Base-by-base conservation (phyloP, 2,329 filamentous ascomycete species). In the Aspergillus fructus region DNA sequence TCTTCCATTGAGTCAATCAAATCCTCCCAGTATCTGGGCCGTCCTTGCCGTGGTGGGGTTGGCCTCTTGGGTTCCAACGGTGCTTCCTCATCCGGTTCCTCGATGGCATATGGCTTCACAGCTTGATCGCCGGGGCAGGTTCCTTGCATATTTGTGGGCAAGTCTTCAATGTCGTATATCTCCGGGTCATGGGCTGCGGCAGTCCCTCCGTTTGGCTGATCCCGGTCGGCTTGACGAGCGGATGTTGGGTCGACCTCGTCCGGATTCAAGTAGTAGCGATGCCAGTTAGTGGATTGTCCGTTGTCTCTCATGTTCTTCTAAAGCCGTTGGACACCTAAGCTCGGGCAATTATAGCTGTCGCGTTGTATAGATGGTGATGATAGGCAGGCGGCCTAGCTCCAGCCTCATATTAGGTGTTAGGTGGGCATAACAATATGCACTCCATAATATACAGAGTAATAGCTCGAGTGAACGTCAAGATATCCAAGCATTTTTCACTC, bases 91-190 rank as follows among this genome's bases (percentile, higher is more conserved):
- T 69, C 68, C 7, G 72, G 68, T 48, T 75, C 73, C 56, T 74
- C 73, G n/a, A 75, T 67, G 24, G 64, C 71, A 60, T 78, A 78
- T 15, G 77, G 76, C 19, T 62, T 67, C 19, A 78, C 62, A 3
- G 73, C 64, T 54, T 73, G 66, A 12, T 66, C 59, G 51, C 70
- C 62, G 30, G 41, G 12, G 15, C 48, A 41, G 23, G 24, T 13
- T 3, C 49, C 46, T 11, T 34, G 23, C 6, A 37, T 50, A 7
- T 34, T 23, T 5, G 19, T 17, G 5, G 56, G 19, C 2, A 56
- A 23, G 23, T 62, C 54, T 34, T 59, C 55, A 17, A 49, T 15
- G 8, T 24, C 30, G 17, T 49, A 43, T 21, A 33, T 39, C 5
- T 45, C 46, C 12, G 37, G 21, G n/a, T 46, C 39, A 19, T 55